Conservation (phyloP, 768 basidiomycete species). For the Termitomyces sp. region DNA sequence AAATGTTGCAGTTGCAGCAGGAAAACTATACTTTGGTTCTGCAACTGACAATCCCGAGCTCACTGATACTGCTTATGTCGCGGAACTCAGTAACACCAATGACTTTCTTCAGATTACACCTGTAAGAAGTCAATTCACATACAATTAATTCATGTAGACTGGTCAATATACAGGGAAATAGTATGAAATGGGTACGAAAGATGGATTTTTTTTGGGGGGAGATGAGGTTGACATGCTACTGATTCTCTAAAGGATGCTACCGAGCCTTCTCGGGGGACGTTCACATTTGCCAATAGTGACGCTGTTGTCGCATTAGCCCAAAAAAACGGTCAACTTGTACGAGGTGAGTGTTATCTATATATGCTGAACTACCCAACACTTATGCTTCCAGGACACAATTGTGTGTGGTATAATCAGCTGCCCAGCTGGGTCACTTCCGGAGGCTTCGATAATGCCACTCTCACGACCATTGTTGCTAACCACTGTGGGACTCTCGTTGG, state of each 20-base stretch:
- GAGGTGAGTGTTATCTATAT: slow-evolving; percentile 22
- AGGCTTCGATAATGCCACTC: slow-evolving; percentile 33
- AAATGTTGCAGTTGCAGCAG: slow-evolving; percentile 43
- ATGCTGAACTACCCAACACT: not conserved
- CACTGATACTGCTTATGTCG: slow-evolving; percentile 34
- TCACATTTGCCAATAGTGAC: slow-evolving; percentile 42
- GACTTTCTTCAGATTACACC: slow-evolving; percentile 46
- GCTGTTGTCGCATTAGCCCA: slow-evolving; percentile 37
- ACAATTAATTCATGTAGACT: not conserved
- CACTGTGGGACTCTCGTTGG: slow-evolving; percentile 44
- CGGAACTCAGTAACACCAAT: slow-evolving; percentile 29
- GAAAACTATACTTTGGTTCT: slow-evolving; percentile 44
- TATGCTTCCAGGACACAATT: slow-evolving; percentile 32
- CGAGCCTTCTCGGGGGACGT: slow-evolving; percentile 39
- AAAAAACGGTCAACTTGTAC: slow-evolving; percentile 39
- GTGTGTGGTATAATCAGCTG: slow-evolving; percentile 49
- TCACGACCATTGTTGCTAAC: slow-evolving; percentile 38
- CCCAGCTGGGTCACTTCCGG: slow-evolving; percentile 43
- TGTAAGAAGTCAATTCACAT: slow-evolving; percentile 15
- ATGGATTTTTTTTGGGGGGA: not conserved
- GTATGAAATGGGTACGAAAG: slow-evolving; percentile 52
- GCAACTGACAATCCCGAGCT: slow-evolving; percentile 47
- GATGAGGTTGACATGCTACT: not conserved
- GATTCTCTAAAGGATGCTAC: slow-evolving; percentile 37
- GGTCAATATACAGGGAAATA: slow-evolving; percentile 28